A percentile compares a stretch with the other conserved stretches of the same genome.
phyloP scores from a whole-genome alignment of 495 filamentous ascomycete genomes.

The Lepraria neglecta region DNA sequence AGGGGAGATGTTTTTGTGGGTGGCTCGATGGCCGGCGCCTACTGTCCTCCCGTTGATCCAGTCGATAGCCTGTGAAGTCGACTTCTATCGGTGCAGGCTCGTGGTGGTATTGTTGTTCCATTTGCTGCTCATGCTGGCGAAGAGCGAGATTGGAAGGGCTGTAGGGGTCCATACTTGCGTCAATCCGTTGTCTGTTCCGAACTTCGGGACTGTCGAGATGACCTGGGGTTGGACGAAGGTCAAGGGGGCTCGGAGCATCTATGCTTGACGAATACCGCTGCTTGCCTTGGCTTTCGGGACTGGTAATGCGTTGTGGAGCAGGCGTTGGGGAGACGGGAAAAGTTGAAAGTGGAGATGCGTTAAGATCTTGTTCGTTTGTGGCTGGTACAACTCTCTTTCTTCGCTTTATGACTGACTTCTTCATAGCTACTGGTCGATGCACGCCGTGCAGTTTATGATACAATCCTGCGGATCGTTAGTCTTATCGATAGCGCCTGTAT shows the following conservation, averaged over 20 bases:
- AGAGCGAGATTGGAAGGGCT: constrained; percentile 56
- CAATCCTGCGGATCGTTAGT: constrained; percentile 55
- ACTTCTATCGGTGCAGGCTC: constrained; percentile 42
- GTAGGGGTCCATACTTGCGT: constrained; percentile 45
- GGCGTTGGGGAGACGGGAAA: constrained; percentile 28
- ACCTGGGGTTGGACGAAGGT: constrained; percentile 18
- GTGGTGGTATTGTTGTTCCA: constrained; percentile 35
- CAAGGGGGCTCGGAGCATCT: constrained; percentile 16
- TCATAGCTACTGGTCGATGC: constrained; percentile 91
- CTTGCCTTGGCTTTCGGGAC: constrained; percentile 14
- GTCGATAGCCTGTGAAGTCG: constrained; percentile 46
- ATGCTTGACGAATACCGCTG: constrained; percentile 16
- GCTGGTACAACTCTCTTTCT: constrained; percentile 93
- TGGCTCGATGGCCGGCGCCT: constrained; percentile 28
- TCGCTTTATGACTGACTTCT: constrained; percentile 92
- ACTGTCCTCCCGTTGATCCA: constrained; percentile 23
- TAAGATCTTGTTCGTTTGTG: constrained; percentile 44
- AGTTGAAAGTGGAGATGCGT: constrained; percentile 19
- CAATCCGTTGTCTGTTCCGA: constrained; percentile 40
- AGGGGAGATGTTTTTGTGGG: constrained; percentile 38
- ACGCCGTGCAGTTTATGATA: constrained; percentile 95
- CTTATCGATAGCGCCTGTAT: background rate
- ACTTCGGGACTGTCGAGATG: constrained; percentile 37
- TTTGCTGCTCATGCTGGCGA: constrained; percentile 45
- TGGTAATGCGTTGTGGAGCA: constrained; percentile 39